Conservation (phyloP, 441 rosid species). For the Eutrema salsugineum region DNA sequence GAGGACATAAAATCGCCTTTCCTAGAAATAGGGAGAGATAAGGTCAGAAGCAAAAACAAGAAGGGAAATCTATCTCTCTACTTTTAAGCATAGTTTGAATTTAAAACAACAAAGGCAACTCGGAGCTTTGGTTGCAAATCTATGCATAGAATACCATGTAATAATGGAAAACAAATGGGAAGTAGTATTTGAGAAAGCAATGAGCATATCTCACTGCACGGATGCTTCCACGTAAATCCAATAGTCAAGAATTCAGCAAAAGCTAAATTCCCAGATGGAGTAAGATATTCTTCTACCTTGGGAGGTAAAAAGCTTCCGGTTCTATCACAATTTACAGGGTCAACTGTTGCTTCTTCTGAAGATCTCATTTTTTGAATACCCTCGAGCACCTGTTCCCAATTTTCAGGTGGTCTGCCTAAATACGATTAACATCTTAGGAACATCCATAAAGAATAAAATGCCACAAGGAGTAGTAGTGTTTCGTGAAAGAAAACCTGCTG, state of each 20-base stretch:
- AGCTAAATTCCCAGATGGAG: not conserved
- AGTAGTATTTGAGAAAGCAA: constrained; percentile 6
- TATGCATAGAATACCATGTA: not conserved
- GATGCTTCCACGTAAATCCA: not conserved
- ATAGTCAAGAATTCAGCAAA: not conserved
- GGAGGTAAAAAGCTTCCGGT: constrained; percentile 87
- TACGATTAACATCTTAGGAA: not conserved
- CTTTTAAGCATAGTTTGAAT: not conserved
- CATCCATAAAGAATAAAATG: not conserved
- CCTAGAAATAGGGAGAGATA: constrained; percentile 36
- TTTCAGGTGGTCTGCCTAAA: constrained; percentile 56
- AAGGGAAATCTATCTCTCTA: not conserved
- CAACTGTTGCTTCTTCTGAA: constrained; percentile 70
- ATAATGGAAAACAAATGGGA: not conserved
- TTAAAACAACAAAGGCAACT: not conserved
- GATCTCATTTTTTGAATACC: constrained; percentile 79
- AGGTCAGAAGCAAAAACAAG: constrained; percentile 8
- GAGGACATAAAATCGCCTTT: constrained; percentile 87
- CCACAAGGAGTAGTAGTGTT: not conserved
- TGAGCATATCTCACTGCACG: not conserved
- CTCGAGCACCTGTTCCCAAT: constrained; percentile 81
- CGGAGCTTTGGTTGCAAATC: not conserved
- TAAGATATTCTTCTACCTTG: constrained; percentile 43
- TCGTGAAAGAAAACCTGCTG: constrained; percentile 35
- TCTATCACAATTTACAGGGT: constrained; percentile 82